Evolutionary conservation across 805 yeast genomes (phyloP), one percentile per base, ranked within the genome.

Genomic region (Naumovozyma baii): DNA sequence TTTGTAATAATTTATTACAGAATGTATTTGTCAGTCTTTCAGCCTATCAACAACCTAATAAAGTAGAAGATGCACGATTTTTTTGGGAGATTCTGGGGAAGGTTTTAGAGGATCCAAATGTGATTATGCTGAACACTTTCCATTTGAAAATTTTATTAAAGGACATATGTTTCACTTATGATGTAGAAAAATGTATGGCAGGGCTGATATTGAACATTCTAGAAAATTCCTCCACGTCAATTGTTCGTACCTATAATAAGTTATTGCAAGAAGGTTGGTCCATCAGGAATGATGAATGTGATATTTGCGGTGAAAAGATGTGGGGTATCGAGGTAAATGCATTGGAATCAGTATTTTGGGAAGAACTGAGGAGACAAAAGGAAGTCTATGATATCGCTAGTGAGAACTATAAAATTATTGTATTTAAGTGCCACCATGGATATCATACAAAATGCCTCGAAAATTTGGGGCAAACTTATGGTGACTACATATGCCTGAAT

Each of bases 281-380:
- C 0, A 67, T 71, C 2, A 63, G 61, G 19, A 63, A 64, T 19
- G 64, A 69, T 29, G 74, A 70, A 36, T 88, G 96, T 57, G 81
- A 81, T 28, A 73, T 80, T 0, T 88, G 96, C 59, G 88, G 85
- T 1, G 77, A 76, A 45, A 64, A 64, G 16, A 62, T 87, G 26
- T 80, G 87, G 78, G 95, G 96, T 0, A 57, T 73, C 1, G 74
- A 76, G 1, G 54, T 82, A 2, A 63, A 69, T 18, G 63, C 74
- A 2, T 66, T 62, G 7, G 66, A 72, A 31, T 72, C 73, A 39
- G 67, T 68, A 33, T 64, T 71, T 3, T 82, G 88, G 88, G 81
- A 76, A 50, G 65, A 67, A 19, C 52, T 43, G 36, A 57, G 56
- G 34, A 52, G 61, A 40, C 50, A 61, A 8, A 57, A 63, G 39